Conservation (phyloP, 1,284 basidiomycete genomes). For the Puccinia polysora region DNA sequence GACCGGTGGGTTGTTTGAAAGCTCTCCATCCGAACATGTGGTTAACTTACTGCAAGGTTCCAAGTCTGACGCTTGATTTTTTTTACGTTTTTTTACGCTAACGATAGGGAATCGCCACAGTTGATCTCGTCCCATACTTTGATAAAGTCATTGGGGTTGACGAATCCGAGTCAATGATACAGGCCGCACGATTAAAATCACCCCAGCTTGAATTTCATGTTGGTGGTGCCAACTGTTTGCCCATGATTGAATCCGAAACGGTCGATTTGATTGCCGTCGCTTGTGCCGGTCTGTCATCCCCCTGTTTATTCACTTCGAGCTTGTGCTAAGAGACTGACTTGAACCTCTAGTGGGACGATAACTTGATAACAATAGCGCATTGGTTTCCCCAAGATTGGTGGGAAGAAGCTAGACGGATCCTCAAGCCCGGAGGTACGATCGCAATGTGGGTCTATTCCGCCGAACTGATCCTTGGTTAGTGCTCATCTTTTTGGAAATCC, state of each 20-base stretch:
- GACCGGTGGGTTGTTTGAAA: constrained; percentile 4
- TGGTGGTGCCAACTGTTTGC: constrained; percentile 11
- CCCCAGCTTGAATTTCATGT: constrained; percentile 26
- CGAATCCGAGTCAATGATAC: constrained; percentile 21
- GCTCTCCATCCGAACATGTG: not conserved
- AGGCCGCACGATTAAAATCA: not conserved
- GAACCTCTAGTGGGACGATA: too few relatives aligned
- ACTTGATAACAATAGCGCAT: constrained; percentile 10
- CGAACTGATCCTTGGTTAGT: constrained; percentile 9
- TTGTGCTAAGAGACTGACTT: too few relatives aligned
- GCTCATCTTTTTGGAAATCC: not conserved
- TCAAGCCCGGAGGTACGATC: constrained; percentile 31
- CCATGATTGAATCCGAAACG: constrained; percentile 5
- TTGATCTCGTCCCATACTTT: constrained; percentile 17
- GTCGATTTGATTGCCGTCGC: constrained; percentile 30
- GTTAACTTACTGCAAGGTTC: not conserved
- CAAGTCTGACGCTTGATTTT: not conserved
- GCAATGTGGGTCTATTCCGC: constrained; percentile 14
- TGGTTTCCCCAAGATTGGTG: constrained; percentile 33
- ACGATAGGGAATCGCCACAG: constrained; percentile 28
- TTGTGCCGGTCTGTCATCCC: constrained; percentile 15
- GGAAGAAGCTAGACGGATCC: constrained; percentile 20
- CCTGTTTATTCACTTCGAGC: not conserved
- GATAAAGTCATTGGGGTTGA: constrained; percentile 29
- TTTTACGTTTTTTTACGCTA: not conserved